phyloP scores from a whole-genome alignment of 2,329 filamentous ascomycete genomes.

The Aspergillus vadensis region DNA sequence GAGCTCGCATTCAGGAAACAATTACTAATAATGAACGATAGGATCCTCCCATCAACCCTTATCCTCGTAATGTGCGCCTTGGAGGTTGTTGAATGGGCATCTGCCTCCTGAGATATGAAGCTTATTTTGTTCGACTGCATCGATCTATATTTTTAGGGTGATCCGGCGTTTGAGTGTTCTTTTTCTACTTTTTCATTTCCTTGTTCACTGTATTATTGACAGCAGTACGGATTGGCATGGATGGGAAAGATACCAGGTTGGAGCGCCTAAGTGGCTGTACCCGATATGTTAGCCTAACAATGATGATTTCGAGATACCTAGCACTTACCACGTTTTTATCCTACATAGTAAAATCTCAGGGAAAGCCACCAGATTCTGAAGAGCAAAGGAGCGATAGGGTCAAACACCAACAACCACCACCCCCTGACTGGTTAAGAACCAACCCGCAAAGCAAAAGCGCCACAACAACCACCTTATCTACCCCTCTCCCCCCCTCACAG shows the following conservation, averaged over 20 bases:
- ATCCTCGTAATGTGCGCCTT: conserved; percentile 87
- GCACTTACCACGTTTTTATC: background rate
- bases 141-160: background rate
- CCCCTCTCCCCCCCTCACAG: background rate
- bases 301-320: conserved; percentile 1
- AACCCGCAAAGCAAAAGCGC: background rate
- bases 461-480: background rate
- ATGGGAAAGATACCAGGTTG: conserved; percentile 5
- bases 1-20: background rate
- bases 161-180: background rate
- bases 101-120: conserved; percentile 16
- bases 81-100: conserved; percentile 88
- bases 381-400: too few relatives aligned
- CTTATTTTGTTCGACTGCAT: background rate
- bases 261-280: background rate
- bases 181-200: background rate
- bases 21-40: conserved; percentile 39
- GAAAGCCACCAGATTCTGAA: too few relatives aligned
- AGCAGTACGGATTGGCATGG: background rate
- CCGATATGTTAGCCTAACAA: background rate
- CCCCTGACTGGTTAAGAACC: background rate
- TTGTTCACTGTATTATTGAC: background rate
- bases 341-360: background rate
- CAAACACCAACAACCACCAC: too few relatives aligned
- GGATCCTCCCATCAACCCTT: conserved; percentile 91